Evolutionary conservation across 2,329 filamentous ascomycete genomes (phyloP), one percentile per base, ranked within the genome.

Genomic region (Sporothrix sp.): DNA sequence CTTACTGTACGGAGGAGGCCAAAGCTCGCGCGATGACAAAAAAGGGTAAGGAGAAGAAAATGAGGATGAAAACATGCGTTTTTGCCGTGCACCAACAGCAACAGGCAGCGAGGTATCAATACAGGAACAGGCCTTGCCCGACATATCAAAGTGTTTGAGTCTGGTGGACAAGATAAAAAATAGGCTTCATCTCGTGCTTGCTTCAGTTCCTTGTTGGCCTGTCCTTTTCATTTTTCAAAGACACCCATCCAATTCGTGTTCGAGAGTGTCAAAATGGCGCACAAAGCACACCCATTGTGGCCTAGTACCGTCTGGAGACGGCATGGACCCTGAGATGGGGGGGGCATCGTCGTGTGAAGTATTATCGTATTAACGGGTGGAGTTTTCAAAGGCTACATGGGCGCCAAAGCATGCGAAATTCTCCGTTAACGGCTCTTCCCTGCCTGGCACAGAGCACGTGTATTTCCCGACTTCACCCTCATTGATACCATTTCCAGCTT

Each of bases 201-300:
- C 11, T 28, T 23, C 37, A 25, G 13, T 16, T 27, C 9, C 21
- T 18, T 21, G 16, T 44, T 14, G 21, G 14, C 20, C n/a, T 18
- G n/a, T 2, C 16, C 7, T n/a, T n/a, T n/a, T n/a, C 20, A 40
- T 42, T 27, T 38, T 40, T 7, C 20, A n/a, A 48, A 30, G 38
- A 48, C 16, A 33, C 11, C 23, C 27, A n/a, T n/a, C 42, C 30
- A 35, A 13, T 36, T 39, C 48, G 13, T 42, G 40, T 23, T 44
- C n/a, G n/a, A n/a, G n/a, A n/a, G 32, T 45, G 39, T 37, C 48
- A 50, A 50, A 50, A 50, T 50, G 44, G 48, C 48, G 48, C 48
- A 50, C 47, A 37, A 37, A 49, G 42, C 47, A 28, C 37, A 16
- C 32, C 21, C 30, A 30, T 25, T 36, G 14, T 10, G 43, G 43